Percentiles rank a stretch among this genome's conserved stretches.
Evolutionary conservation across 2,329 filamentous ascomycete genomes (phyloP).

Genomic region (Sporothrix sp.): DNA sequence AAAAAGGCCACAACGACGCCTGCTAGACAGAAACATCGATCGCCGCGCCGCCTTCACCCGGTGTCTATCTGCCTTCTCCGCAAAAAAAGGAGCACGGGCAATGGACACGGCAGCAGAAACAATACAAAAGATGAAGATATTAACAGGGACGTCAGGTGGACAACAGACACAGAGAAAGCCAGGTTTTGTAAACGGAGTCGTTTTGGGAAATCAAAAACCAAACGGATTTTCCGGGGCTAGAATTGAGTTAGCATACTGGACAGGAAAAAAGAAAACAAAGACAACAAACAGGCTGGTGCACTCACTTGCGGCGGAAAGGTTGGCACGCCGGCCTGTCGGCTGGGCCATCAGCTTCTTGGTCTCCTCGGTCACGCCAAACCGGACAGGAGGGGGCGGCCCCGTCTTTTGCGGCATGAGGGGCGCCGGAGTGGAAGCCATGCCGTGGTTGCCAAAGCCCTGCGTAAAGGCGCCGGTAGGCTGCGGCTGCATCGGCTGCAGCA

Average conservation of each 20-base stretch:
- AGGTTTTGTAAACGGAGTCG: neutral
- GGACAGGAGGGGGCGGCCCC: slow-evolving; percentile 74
- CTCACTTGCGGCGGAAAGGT: slow-evolving; percentile 93
- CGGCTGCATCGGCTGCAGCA: slow-evolving; percentile 41
- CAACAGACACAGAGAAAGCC: neutral
- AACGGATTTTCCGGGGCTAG: slow-evolving; percentile 25
- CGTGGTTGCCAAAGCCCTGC: slow-evolving; percentile 33
- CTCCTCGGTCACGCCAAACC: slow-evolving; percentile 69
- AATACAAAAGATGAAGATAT: neutral
- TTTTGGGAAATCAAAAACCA: slow-evolving; percentile 20
- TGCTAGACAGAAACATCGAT: slow-evolving; percentile 7
- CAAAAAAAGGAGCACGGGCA: neutral
- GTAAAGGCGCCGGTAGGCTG: slow-evolving; percentile 63
- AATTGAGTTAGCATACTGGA: slow-evolving; percentile 11
- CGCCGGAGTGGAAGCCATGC: slow-evolving; percentile 34
- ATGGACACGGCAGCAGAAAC: neutral
- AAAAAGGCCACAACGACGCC: neutral
- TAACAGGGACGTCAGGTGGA: too few relatives aligned
- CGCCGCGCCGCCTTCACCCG: neutral
- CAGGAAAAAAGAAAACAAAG: neutral
- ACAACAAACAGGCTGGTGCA: slow-evolving; percentile 25
- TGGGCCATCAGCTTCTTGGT: slow-evolving; percentile 74
- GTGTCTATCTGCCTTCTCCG: neutral
- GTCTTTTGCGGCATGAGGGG: slow-evolving; percentile 70
- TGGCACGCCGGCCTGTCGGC: slow-evolving; percentile 80